Evolutionary conservation across 495 filamentous ascomycete species (phyloP).

Genomic region (Penicillium coffeae): DNA sequence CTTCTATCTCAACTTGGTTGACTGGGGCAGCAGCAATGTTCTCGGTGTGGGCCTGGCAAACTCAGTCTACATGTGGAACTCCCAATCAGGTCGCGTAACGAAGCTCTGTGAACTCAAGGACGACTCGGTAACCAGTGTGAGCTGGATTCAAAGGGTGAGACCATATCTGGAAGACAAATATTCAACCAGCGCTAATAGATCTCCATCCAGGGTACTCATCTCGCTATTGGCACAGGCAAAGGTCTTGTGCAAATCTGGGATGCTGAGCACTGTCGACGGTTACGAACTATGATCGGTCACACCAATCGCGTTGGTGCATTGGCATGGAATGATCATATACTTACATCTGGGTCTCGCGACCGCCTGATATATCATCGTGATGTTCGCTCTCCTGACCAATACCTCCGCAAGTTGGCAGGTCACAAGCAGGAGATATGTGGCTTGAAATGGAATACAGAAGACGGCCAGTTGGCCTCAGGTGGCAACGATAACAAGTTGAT

Average conservation of each 20-base stretch:
- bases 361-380: conserved; percentile 92
- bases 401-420: conserved; percentile 71
- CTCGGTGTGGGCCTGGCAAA: conserved; percentile 87
- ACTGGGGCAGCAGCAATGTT: conserved; percentile 96
- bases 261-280: conserved; percentile 73
- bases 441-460: conserved; percentile 94
- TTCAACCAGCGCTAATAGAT: too few species aligned
- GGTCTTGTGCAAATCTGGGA: conserved; percentile 98
- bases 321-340: conserved; percentile 96
- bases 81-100: conserved; percentile 76
- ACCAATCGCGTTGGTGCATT: conserved; percentile 85
- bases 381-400: conserved; percentile 89
- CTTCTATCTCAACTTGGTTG: conserved; percentile 94
- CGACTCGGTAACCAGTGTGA: conserved; percentile 93
- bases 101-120: conserved; percentile 91
- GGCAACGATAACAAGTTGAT: conserved; percentile 98
- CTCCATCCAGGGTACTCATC: conserved; percentile 69
- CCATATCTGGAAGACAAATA: not conserved
- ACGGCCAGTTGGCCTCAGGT: conserved; percentile 90
- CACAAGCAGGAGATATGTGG: conserved; percentile 99
- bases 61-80: conserved; percentile 99
- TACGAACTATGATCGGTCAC: conserved; percentile 95
- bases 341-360: conserved; percentile 92
- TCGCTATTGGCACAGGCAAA: conserved; percentile 90
- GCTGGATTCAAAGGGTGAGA: conserved; percentile 83